Percentiles rank a stretch among this genome's conserved stretches.
These are phyloP conservation scores for Dimargaris cristalligena DNA, from an alignment of 192 early-diverging fungal genomes.

Conservation along the genomic window DNA sequence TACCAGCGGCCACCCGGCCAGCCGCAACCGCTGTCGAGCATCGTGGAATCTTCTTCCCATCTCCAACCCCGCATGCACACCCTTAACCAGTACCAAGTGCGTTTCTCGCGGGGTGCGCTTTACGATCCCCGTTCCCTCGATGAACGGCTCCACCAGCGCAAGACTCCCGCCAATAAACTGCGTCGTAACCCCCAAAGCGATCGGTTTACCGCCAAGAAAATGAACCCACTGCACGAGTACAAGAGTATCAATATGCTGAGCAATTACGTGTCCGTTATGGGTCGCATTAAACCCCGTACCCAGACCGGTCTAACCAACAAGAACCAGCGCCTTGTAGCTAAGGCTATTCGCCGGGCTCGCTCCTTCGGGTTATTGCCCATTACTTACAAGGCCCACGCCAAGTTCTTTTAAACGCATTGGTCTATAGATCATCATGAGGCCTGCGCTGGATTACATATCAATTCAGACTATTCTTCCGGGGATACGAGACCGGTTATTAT, in stretches of 20 bases:
- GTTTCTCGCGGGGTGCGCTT: no score
- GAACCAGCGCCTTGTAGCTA: constrained; percentile 38
- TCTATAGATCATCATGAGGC: no score
- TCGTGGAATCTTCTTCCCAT: no score
- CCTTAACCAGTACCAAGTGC: no score
- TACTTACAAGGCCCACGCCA: constrained; percentile 20
- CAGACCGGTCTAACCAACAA: constrained; percentile 40
- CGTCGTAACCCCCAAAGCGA: constrained; percentile 10
- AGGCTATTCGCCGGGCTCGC: constrained; percentile 42
- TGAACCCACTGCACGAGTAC: constrained; percentile 26
- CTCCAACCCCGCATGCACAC: no score
- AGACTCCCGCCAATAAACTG: background rate
- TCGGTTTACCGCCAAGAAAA: constrained; percentile 19
- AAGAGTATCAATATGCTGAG: constrained; percentile 35
- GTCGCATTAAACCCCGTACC: constrained; percentile 38
- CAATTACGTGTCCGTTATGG: constrained; percentile 41
- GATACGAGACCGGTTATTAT: no score
- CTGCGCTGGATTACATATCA: no score
- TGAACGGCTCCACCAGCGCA: background rate
- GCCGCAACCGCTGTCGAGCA: no score
- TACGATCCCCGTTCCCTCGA: background rate
- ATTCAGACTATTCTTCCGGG: no score
- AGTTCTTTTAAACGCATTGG: no score
- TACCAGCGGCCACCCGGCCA: no score
- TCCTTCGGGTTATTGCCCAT: constrained; percentile 34